Base-by-base conservation (phyloP, 2,329 filamentous ascomycete genomes). In the Acrodontium crateriforme region DNA sequence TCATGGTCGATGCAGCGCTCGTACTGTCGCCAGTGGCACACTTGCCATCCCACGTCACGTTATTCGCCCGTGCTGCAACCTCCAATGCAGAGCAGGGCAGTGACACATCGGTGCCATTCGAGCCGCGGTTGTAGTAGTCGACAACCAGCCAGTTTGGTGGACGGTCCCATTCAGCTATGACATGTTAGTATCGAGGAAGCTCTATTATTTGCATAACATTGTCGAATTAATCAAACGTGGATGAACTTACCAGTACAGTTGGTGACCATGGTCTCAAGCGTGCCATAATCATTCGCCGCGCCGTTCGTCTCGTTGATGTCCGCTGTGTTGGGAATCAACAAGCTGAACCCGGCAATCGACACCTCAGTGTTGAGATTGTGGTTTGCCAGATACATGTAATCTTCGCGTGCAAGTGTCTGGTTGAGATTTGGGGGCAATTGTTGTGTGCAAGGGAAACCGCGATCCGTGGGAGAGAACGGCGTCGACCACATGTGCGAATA, bases 301-400 rank as follows among this genome's bases (percentile, higher is more conserved):
- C 67, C 71, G 47, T 91, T 91, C 11, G 80, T 87, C 35, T 67
- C 56, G 42, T 81, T 81, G 31, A 87, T 56, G 21, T 74, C 50
- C 4, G 73, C 69, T 0, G 73, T 71, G 32, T 80, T 78, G 0
- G 82, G 82, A 9, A 89, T 74, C 6, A 84, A 59, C 24, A 89
- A 50, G 36, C 84, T 94, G 59, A 98, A 98, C 50, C 89, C 89
- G 0, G 89, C 98, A 54, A 98, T 93, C 44, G 98, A 80, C 23
- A 98, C 83, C n/a, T 87, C 89, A 34, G 77, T 67, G 52, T 93
- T 93, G 33, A 93, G 66, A 50, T 94, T 94, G 60, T 94, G 85
- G 55, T 94, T 94, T 45, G 78, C 69, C 47, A 93, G 66, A 50
- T 85, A 91, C 55, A 92, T 64, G 23, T 74, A 67, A 16, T 74